phyloP scores from a whole-genome alignment of 768 basidiomycete genomes.

The Lactarius hatsudake region DNA sequence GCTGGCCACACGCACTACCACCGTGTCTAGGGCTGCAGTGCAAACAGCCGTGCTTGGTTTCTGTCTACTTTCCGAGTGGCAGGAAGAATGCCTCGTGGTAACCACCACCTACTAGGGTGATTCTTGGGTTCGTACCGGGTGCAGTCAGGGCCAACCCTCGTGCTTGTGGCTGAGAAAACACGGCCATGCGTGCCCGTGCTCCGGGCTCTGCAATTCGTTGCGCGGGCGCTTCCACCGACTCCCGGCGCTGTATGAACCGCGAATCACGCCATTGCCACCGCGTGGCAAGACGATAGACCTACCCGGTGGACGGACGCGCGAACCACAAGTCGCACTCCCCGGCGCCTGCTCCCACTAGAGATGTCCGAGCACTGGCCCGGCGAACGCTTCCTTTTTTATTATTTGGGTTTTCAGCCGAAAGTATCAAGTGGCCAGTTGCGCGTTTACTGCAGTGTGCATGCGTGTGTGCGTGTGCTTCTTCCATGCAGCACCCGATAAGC shows the following conservation, averaged over 20 bases:
- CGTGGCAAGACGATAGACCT: not conserved
- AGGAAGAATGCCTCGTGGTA: not conserved
- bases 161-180: not conserved
- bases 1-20: not conserved
- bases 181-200: not conserved
- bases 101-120: not conserved
- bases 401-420: not conserved
- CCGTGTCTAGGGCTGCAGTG: not conserved
- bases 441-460: not conserved
- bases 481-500: not conserved
- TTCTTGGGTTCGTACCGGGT: not conserved
- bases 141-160: not conserved
- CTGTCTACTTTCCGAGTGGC: not conserved
- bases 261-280: not conserved
- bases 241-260: not conserved
- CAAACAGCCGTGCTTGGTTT: not conserved
- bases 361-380: not conserved
- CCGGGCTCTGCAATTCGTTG: not conserved
- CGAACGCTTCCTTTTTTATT: not conserved
- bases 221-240: not conserved
- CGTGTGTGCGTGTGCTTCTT: not conserved
- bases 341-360: no score
- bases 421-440: not conserved
- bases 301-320: not conserved
- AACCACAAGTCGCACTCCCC: no score